Evolutionary conservation across 2,329 filamentous ascomycete species (phyloP), one percentile per base, ranked within the genome.

Genomic region (Phialophora chinensis): DNA sequence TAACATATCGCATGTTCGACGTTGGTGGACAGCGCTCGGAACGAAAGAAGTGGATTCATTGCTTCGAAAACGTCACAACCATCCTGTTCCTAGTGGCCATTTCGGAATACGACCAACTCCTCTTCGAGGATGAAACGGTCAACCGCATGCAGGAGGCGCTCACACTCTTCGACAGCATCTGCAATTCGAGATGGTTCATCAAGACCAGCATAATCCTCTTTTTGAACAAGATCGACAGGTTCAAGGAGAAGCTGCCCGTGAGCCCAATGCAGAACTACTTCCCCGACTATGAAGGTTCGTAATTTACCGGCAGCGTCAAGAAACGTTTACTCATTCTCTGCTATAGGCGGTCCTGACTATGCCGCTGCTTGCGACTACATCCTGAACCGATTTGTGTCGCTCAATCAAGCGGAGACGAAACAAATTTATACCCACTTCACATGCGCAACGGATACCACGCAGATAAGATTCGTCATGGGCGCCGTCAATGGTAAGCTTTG

Each of bases 371-470:
- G 95, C 83, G 94, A 99, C 80, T 99, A 99, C 83, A 98, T 99
- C 76, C 87, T 99, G 69, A 98, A 98, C 86, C 89, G 95, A 78
- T 99, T 99, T 81, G 95, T 98, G 75, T 95, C 91, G 78, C 85
- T 99, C 78, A 99, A 99, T 84, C 95, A 98, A 82, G 94, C 97
- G 79, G 95, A 98, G 84, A 97, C 93, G 63, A 99, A 99, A 86
- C 95, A 99, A 81, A 98, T 99, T 79, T 99, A 99, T 86, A 99
- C 95, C 66, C 95, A 98, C 82, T 99, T 99, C 83, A 99, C 95
- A 59, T 98, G 95, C 79, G 95, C 95, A 68, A 99, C 95, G 57
- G 95, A 99, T 78, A 99, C 95, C 35, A 97, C 95, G 76, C 95
- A 99, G 81, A 99, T 99, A 75, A 90, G 95, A 77, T 98, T 99